phyloP scores from a whole-genome alignment of 2,329 filamentous ascomycete species.

The Torrubiellomyces zombiae region DNA sequence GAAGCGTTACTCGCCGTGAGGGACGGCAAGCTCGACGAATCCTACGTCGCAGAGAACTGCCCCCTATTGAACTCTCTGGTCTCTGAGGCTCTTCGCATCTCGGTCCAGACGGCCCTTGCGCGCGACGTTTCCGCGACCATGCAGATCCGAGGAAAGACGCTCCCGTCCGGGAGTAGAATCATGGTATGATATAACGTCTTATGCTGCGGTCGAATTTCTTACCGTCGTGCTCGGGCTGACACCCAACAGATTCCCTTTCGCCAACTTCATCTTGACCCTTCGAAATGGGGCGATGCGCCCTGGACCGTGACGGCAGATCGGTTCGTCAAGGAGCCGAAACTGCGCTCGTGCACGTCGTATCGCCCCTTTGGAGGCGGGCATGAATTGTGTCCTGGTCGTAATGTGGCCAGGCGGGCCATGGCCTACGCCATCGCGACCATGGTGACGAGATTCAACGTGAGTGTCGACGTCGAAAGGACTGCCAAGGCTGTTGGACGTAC shows the following conservation, averaged over 20 bases:
- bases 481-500: no score
- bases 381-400: not conserved
- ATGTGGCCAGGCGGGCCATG: not conserved
- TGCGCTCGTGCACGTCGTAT: not conserved
- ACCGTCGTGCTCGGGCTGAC: no score
- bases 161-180: no score
- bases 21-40: not conserved
- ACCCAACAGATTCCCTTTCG: no score
- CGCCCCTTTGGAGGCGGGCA: not conserved
- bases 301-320: not conserved
- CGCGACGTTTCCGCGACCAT: not conserved
- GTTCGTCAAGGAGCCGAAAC: not conserved
- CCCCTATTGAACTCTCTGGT: not conserved
- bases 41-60: not conserved
- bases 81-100: not conserved
- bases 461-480: not conserved
- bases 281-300: no score
- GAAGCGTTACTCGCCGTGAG: not conserved
- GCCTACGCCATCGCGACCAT: not conserved
- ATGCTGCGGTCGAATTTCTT: no score
- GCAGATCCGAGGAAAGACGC: not conserved
- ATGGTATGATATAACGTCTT: no score
- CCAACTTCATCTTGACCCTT: not conserved
- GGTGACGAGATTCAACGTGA: not conserved
- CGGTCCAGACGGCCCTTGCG: conserved; percentile 1